Evolutionary conservation across 1,139 yeast species (phyloP).

Genomic region (Lodderomyces orthopsilosis): DNA sequence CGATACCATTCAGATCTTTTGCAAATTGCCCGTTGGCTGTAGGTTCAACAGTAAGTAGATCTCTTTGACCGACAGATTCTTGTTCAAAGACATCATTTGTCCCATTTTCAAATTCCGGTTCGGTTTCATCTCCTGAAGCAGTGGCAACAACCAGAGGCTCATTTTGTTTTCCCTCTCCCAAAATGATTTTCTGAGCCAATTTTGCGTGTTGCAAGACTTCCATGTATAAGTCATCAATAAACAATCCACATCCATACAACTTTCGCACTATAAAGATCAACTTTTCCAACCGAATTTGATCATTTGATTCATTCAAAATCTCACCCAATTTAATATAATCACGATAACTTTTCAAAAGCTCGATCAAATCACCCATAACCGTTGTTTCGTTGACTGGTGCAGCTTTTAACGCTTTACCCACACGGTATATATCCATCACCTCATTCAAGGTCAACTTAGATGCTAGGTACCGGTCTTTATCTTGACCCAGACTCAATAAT

Average conservation of each 20-base stretch:
- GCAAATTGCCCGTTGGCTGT: neutral
- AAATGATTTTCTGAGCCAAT: neutral
- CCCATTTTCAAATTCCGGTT: neutral
- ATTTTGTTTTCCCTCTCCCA: neutral
- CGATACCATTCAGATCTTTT: neutral
- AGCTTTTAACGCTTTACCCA: slow-evolving; percentile 34
- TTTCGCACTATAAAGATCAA: slow-evolving; percentile 31
- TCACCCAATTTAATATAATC: slow-evolving; percentile 15
- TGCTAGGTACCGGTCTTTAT: slow-evolving; percentile 17
- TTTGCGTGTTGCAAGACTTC: neutral
- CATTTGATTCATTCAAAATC: slow-evolving; percentile 14
- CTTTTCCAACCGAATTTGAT: slow-evolving; percentile 22
- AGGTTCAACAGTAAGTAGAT: neutral
- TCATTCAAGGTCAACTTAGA: slow-evolving; percentile 22
- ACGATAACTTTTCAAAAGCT: slow-evolving; percentile 13
- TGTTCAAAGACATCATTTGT: neutral
- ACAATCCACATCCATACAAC: slow-evolving; percentile 33
- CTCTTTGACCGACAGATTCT: neutral
- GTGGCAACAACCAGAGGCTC: slow-evolving; percentile 2
- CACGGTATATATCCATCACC: slow-evolving; percentile 19
- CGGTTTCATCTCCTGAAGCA: neutral
- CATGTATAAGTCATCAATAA: slow-evolving; percentile 21
- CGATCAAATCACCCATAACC: slow-evolving; percentile 21
- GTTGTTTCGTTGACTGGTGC: slow-evolving; percentile 40
- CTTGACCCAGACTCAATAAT: slow-evolving; percentile 20